Base-by-base conservation (phyloP, 2,329 filamentous ascomycete species). In the Sporothrix humicola region DNA sequence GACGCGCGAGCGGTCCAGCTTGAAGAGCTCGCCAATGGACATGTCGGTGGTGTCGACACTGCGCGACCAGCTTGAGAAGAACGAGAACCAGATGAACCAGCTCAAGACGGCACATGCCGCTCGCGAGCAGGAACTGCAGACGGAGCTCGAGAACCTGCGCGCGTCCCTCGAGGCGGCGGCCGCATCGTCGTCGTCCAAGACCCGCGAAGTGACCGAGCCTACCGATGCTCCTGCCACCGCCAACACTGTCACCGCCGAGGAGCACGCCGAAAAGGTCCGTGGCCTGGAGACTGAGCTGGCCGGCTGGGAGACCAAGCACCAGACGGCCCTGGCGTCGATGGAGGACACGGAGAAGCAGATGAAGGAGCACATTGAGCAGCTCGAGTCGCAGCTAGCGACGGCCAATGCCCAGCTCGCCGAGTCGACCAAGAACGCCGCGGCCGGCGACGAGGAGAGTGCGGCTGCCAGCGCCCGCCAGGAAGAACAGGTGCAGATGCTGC, bases 21-120 rank as follows among this genome's bases (percentile, higher is more conserved):
- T 98, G 83, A 94, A 95, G 80, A 88, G 81, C 2, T 92, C 92
- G 31, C 92, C 94, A 8, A 91, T 97, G 79, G 96, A 99, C 79
- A 97, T 98, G 80, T 95, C 93, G 0, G 91, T 98, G 76, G 91
- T 98, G 46, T 92, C 93, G 4, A 92, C 91, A 17, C 89, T 99
- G 84, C 92, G 93, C 74, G 93, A 97, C 76, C 94, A 98, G 81
- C 88, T 99, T 5, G 89, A 95, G 79, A 91, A 94, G 81, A 97
- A 92, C 77, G 95, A 98, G 82, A 91, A 88, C 77, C 91, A 95
- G 79, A 90, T 98, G 75, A 87, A 87, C 74, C 85, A 89, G 71
- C 87, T 97, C 78, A 92, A 93, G 70, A 90, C 93, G 68, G 85
- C 88, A 0, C 91, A 98, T 77, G 86, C 87, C n/a, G 82, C 85